Base-by-base conservation (phyloP, 257 asterid genomes). In the Solanum microdontum region DNA sequence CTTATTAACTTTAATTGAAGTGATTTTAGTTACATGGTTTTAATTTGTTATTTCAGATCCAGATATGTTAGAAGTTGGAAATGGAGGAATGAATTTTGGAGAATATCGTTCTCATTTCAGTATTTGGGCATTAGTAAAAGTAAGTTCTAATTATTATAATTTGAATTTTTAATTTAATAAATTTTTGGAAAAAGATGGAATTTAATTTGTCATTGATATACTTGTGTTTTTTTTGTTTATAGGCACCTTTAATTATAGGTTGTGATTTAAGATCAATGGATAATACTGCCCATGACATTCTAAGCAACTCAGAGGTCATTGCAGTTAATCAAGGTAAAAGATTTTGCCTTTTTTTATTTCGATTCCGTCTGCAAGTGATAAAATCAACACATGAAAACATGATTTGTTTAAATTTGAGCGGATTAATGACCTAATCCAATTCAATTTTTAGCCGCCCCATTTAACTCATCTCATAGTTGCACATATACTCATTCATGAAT, bases 51-150 rank as follows among this genome's bases (percentile, higher is more conserved):
- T 48, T 82, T 48, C 88, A 96, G 99, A 97, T 93, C 99, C 99
- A 17, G 99, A 97, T 87, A 97, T 97, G 99, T 87, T 97, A 92
- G 99, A 97, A 90, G 98, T 97, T 73, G 99, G 99, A 83, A 97
- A 97, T 68, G 99, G 99, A 43, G 98, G 98, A 88, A 97, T 97
- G 99, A 89, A 77, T 30, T 79, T 79, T 2, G 84, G 88, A 73
- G 99, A 97, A 90, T 97, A 97, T 79, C 92, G 98, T 39, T 94
- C 99, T 11, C 99, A 97, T 93, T 94, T 95, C 93, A 97, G 98
- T 92, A 94, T 95, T 88, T 97, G 99, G 99, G 96, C 99, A 86
- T 87, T 97, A 84, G 93, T 90, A 37, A 97, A 97, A 90, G 99
- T 96, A 90, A 87, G 94, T 82, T 19, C 19, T 8, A 36, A 72